phyloP scores from a whole-genome alignment of 768 basidiomycete genomes.

The Leccinum incarnatum region DNA sequence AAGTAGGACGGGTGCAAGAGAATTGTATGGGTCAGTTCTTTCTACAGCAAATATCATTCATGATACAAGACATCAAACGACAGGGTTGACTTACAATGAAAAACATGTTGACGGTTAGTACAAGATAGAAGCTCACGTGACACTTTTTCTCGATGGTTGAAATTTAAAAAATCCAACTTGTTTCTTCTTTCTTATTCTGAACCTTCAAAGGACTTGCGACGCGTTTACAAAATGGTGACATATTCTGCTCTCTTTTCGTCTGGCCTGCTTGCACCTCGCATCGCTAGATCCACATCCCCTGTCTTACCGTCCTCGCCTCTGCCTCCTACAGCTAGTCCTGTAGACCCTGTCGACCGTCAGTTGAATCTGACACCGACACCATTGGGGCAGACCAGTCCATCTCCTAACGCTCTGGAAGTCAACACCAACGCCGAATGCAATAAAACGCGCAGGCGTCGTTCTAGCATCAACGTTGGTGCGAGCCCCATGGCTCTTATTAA shows the following conservation, averaged over 20 bases:
- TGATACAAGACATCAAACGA: neutral
- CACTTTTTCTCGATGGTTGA: neutral
- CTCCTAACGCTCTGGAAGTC: slow-evolving; percentile 22
- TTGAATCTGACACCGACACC: slow-evolving; percentile 38
- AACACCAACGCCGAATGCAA: slow-evolving; percentile 31
- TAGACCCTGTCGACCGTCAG: slow-evolving; percentile 37
- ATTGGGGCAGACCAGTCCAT: slow-evolving; percentile 22
- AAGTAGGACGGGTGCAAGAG: slow-evolving; percentile 98
- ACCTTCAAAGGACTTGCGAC: neutral
- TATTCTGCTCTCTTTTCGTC: slow-evolving; percentile 74
- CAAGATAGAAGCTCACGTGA: neutral
- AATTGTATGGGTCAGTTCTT: slow-evolving; percentile 97
- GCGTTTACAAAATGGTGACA: slow-evolving; percentile 32
- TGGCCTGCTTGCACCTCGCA: slow-evolving; percentile 57
- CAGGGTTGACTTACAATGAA: slow-evolving; percentile 56
- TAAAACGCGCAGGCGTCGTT: slow-evolving; percentile 58
- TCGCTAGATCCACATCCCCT: slow-evolving; percentile 25
- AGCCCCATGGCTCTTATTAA: slow-evolving; percentile 59
- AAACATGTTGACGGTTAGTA: slow-evolving; percentile 45
- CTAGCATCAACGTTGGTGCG: slow-evolving; percentile 53
- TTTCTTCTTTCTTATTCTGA: slow-evolving; percentile 5
- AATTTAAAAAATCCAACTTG: slow-evolving; percentile 9
- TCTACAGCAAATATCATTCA: slow-evolving; percentile 45
- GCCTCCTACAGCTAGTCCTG: slow-evolving; percentile 16
- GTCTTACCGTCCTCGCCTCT: slow-evolving; percentile 25